These are phyloP conservation scores for Apiotrichum domesticum DNA, from an alignment of 1,284 basidiomycete genomes.

Conservation along the genomic window DNA sequence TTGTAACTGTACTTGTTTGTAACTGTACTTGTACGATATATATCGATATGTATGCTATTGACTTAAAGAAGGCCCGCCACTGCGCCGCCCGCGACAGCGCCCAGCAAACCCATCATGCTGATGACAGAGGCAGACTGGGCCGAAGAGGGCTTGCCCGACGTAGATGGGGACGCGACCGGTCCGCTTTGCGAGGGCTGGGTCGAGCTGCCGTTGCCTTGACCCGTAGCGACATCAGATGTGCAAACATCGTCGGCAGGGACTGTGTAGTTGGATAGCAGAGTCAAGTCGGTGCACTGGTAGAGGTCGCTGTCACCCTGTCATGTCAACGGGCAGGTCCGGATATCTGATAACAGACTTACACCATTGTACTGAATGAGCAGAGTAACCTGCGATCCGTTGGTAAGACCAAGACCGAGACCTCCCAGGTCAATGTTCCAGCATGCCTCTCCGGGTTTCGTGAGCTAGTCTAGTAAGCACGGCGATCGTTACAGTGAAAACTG, in stretches of 20 bases:
- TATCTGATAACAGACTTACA: slow-evolving; percentile 18
- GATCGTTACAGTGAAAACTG: slow-evolving; percentile 3
- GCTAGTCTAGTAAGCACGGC: background rate
- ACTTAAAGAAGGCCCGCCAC: no score
- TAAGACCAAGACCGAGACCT: slow-evolving; percentile 49
- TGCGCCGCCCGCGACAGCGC: no score
- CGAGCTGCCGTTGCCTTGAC: no score
- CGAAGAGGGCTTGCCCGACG: no score
- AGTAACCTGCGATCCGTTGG: slow-evolving; percentile 45
- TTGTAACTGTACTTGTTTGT: no score
- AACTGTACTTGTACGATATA: no score
- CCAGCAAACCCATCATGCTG: no score
- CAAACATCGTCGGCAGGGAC: slow-evolving; percentile 27
- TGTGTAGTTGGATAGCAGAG: slow-evolving; percentile 54
- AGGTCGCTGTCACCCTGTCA: slow-evolving; percentile 62
- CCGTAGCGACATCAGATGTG: no score
- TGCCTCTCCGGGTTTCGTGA: slow-evolving; percentile 52
- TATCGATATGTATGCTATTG: no score
- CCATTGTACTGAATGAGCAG: slow-evolving; percentile 35
- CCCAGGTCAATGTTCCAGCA: slow-evolving; percentile 60
- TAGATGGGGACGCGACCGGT: no score
- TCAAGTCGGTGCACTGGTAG: slow-evolving; percentile 70
- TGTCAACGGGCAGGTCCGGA: background rate
- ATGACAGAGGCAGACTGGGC: no score
- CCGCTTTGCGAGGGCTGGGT: no score